Percentiles rank a stretch among this genome's conserved stretches.
These are phyloP conservation scores for Lachancea cidri DNA, from an alignment of 805 yeast species.

Conservation along the genomic window DNA sequence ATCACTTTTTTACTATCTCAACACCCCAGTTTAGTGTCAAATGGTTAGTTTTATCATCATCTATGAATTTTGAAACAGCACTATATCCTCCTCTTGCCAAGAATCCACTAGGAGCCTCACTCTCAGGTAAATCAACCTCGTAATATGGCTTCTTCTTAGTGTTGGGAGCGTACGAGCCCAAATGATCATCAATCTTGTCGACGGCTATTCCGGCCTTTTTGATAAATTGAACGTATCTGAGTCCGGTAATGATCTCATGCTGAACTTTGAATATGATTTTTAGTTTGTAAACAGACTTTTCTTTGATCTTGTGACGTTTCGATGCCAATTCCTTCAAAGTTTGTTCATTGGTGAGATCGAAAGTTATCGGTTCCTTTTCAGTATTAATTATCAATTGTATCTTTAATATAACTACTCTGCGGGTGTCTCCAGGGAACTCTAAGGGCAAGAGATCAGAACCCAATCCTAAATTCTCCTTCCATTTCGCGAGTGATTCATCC, in stretches of 20 bases:
- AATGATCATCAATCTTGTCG: slow-evolving; percentile 79
- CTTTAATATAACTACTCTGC: slow-evolving; percentile 75
- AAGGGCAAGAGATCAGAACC: slow-evolving; percentile 58
- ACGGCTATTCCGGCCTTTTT: slow-evolving; percentile 86
- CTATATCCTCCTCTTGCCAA: slow-evolving; percentile 82
- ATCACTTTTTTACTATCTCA: slow-evolving; percentile 60
- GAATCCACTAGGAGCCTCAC: slow-evolving; percentile 89
- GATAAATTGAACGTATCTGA: slow-evolving; percentile 76
- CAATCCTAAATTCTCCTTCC: slow-evolving; percentile 87
- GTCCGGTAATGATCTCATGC: slow-evolving; percentile 86
- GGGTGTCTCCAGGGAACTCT: slow-evolving; percentile 57
- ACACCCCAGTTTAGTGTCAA: slow-evolving; percentile 80
- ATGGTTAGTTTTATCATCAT: slow-evolving; percentile 76
- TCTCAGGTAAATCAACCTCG: slow-evolving; percentile 55
- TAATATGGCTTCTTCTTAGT: slow-evolving; percentile 76
- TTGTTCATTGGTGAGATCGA: slow-evolving; percentile 60
- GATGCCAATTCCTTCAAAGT: slow-evolving; percentile 54
- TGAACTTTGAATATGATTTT: slow-evolving; percentile 77
- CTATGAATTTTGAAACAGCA: slow-evolving; percentile 76
- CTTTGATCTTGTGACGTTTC: slow-evolving; percentile 71
- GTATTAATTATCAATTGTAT: slow-evolving; percentile 69
- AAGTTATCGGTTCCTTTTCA: slow-evolving; percentile 56
- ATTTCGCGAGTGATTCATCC: slow-evolving; percentile 83
- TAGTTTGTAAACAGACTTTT: slow-evolving; percentile 67
- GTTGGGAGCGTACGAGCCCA: slow-evolving; percentile 89